Evolutionary conservation across 768 basidiomycete genomes (phyloP).

Genomic region (Pleurotus tuber-regium): DNA sequence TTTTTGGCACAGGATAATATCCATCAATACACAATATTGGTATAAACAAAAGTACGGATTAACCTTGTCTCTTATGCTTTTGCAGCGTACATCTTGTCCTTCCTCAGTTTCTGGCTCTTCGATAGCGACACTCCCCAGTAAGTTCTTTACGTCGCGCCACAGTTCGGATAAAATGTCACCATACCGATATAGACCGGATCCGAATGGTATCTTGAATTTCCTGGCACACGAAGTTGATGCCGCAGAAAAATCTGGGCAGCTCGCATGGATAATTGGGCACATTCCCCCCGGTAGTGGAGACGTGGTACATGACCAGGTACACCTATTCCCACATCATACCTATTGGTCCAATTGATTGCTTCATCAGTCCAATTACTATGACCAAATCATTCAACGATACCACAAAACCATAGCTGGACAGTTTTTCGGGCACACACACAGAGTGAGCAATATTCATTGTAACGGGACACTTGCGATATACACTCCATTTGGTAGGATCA

Average conservation of each 20-base stretch:
- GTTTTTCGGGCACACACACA: constrained; percentile 41
- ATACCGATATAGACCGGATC: constrained; percentile 31
- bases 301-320: constrained; percentile 19
- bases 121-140: constrained; percentile 33
- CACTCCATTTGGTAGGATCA: constrained; percentile 25
- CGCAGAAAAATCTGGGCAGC: too few relatives aligned
- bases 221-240: constrained; percentile 32
- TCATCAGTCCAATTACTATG: constrained; percentile 37
- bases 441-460: constrained; percentile 16
- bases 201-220: constrained; percentile 40
- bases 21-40: constrained; percentile 38
- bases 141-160: constrained; percentile 5
- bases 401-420: constrained; percentile 36
- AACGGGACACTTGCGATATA: neutral
- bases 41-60: constrained; percentile 32
- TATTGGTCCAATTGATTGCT: neutral
- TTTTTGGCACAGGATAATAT: constrained; percentile 31
- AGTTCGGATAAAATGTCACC: neutral
- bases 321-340: neutral
- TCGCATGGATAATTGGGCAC: constrained; percentile 39
- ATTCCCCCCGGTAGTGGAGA: constrained; percentile 32
- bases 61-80: neutral
- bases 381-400: constrained; percentile 41
- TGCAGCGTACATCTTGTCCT: neutral
- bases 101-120: constrained; percentile 35